Evolutionary conservation across 2,329 filamentous ascomycete genomes (phyloP).

Genomic region (Fusarium domesticum): DNA sequence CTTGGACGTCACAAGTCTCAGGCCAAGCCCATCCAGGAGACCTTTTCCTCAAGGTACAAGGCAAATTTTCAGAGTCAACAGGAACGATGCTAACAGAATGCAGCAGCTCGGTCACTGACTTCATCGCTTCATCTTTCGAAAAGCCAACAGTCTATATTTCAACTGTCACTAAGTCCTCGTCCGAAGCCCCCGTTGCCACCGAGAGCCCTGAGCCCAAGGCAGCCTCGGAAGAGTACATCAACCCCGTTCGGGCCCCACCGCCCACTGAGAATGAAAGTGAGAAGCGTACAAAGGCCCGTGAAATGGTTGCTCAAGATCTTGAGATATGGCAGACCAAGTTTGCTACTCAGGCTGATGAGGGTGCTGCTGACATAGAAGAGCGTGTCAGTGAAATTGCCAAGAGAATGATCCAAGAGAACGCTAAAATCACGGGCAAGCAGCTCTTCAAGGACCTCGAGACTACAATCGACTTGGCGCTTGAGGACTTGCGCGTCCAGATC

Average conservation of each 20-base stretch:
- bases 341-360: slow-evolving; percentile 78
- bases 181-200: slow-evolving; percentile 14
- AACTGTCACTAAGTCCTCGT: slow-evolving; percentile 34
- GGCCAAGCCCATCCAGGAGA: slow-evolving; percentile 30
- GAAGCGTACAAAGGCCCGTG: slow-evolving; percentile 55
- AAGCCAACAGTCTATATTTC: slow-evolving; percentile 34
- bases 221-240: slow-evolving; percentile 26
- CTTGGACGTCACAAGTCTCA: slow-evolving; percentile 67
- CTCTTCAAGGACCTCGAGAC: slow-evolving; percentile 68
- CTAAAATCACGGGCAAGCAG: slow-evolving; percentile 62
- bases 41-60: slow-evolving; percentile 15
- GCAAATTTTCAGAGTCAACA: neutral
- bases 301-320: slow-evolving; percentile 74
- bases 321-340: slow-evolving; percentile 87
- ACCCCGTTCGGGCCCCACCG: slow-evolving; percentile 44
- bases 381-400: slow-evolving; percentile 58
- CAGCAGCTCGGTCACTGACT: slow-evolving; percentile 20
- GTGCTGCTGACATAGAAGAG: slow-evolving; percentile 68
- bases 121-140: slow-evolving; percentile 35
- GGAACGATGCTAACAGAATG: slow-evolving; percentile 5
- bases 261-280: slow-evolving; percentile 50
- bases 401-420: slow-evolving; percentile 59
- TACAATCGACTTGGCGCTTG: slow-evolving; percentile 61
- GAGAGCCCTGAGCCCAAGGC: slow-evolving; percentile 17
- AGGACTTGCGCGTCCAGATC: slow-evolving; percentile 65